These are phyloP conservation scores for Starmerella kuoi DNA, from an alignment of 805 yeast species.

Conservation along the genomic window DNA sequence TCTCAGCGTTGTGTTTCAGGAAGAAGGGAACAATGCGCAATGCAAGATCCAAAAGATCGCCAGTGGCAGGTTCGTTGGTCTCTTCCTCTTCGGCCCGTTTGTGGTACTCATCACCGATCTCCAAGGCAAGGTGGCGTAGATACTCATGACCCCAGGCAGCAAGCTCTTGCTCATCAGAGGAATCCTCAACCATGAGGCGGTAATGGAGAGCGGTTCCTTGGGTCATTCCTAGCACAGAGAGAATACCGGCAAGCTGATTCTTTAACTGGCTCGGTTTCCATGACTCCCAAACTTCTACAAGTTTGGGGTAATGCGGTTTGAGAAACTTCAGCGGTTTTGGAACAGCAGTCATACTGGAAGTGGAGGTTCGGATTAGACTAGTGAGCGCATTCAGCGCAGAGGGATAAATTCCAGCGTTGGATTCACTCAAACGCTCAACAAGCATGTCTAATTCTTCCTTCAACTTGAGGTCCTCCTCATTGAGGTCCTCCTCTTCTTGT, in stretches of 20 bases:
- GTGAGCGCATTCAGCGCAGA: conserved; percentile 61
- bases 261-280: conserved; percentile 47
- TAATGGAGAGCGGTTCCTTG: conserved; percentile 71
- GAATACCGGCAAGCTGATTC: conserved; percentile 64
- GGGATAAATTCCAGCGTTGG: conserved; percentile 37
- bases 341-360: conserved; percentile 98
- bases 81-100: conserved; percentile 29
- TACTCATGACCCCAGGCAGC: conserved; percentile 90
- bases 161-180: conserved; percentile 42
- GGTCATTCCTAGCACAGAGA: conserved; percentile 92
- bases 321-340: conserved; percentile 96
- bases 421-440: conserved; percentile 57
- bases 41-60: conserved; percentile 49
- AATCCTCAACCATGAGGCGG: conserved; percentile 48
- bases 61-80: conserved; percentile 19
- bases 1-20: conserved; percentile 91
- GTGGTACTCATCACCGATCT: conserved; percentile 79
- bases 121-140: conserved; percentile 87
- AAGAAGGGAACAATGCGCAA: conserved; percentile 77
- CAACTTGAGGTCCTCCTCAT: conserved; percentile 84
- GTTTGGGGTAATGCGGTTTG: conserved; percentile 69
- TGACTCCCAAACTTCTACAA: conserved; percentile 50
- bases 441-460: conserved; percentile 77
- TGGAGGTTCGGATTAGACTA: conserved; percentile 72
- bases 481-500: conserved; percentile 60